Base-by-base conservation (phyloP, 345 rosid genomes). In the Euphorbia pulcherrima region DNA sequence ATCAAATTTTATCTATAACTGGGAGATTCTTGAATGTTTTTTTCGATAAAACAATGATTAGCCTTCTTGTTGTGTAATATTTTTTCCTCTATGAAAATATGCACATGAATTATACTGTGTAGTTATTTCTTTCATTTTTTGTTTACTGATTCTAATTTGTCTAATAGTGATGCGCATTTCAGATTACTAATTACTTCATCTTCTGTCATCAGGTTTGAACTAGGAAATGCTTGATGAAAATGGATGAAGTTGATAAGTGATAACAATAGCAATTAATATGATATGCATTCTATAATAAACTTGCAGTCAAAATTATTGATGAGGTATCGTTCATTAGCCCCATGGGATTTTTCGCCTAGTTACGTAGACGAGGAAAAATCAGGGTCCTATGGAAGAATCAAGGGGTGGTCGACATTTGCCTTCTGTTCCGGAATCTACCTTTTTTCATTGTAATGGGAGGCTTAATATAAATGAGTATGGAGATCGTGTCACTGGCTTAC, bases 311-410 rank as follows among this genome's bases (percentile, higher is more conserved):
- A 39, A 59, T 47, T 21, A 30, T 12, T 69, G 26, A 80, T 67
- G 84, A 69, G 58, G 65, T 48, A 51, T 69, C 55, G 69, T 73
- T 57, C 55, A 56, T 53, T 56, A 79, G 12, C 69, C 54, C 20
- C 72, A 59, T 57, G 57, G 23, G 28, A 70, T 73, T 68, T 37
- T 56, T 65, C 60, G 70, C 46, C 67, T 61, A 69, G 71, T 75
- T 56, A 64, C 29, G 29, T 39, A 69, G 54, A 68, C 69, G 53
- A 68, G 70, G 67, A 72, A 44, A 58, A 62, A 26, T 46, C 62
- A 39, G 37, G 72, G 64, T 52, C n/a, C 65, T 51, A 87, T 90
- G 98, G 87, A 79, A 60, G 87, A 74, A 66, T 70, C 83, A 65
- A 66, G 57, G 28, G 82, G 78, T 68, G 82, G 78, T 68, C 79